Conservation (phyloP, 2,329 filamentous ascomycete species). For the Sporothrix pseudoabietina region DNA sequence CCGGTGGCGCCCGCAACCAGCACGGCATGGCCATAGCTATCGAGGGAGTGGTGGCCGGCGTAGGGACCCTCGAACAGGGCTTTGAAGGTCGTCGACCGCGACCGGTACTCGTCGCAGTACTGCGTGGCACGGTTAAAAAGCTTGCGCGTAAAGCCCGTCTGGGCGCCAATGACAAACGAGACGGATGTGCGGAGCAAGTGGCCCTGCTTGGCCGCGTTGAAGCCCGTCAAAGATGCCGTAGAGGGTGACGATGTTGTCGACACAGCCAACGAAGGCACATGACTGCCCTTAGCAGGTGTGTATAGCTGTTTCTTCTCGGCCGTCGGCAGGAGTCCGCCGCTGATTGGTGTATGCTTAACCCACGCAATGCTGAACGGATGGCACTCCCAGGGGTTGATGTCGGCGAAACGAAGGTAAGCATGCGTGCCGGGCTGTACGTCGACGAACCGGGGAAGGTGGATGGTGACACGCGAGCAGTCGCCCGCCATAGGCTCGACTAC, state of each 20-base stretch:
- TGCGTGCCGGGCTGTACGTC: conserved; percentile 70
- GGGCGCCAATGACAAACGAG: conserved; percentile 82
- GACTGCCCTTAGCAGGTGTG: conserved; percentile 25
- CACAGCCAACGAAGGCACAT: not conserved
- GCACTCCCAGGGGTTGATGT: conserved; percentile 68
- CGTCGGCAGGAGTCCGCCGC: conserved; percentile 42
- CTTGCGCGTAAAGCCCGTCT: conserved; percentile 83
- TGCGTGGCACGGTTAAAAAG: conserved; percentile 69
- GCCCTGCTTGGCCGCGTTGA: conserved; percentile 40
- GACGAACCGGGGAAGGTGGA: conserved; percentile 68
- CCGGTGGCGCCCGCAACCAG: conserved; percentile 91
- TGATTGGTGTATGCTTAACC: conserved; percentile 59
- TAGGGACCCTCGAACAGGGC: conserved; percentile 91
- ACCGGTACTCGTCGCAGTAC: conserved; percentile 46
- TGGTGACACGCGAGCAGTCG: conserved; percentile 69
- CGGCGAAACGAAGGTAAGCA: conserved; percentile 71
- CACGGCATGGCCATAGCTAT: conserved; percentile 89
- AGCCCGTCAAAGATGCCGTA: conserved; percentile 12
- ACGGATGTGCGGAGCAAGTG: conserved; percentile 56
- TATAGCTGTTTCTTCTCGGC: conserved; percentile 45
- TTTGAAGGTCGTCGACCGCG: conserved; percentile 59
- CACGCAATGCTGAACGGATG: conserved; percentile 81
- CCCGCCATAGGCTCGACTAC: conserved; percentile 68
- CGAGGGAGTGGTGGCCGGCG: conserved; percentile 76
- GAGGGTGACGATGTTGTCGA: not conserved